These are phyloP conservation scores for Cicer arietinum DNA, from an alignment of 306 rosid species.

Conservation along the genomic window DNA sequence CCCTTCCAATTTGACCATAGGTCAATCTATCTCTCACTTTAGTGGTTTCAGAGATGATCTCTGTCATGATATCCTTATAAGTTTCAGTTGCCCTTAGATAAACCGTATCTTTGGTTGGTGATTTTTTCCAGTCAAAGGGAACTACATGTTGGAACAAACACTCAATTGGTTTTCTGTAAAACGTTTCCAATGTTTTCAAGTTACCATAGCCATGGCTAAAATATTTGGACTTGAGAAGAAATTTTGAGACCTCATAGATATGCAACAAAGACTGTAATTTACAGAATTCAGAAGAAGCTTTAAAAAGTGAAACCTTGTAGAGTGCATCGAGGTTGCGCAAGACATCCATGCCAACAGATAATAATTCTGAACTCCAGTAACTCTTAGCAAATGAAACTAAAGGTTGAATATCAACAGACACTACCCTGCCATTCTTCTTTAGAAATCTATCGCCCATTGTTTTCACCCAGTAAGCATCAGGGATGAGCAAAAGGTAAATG, in stretches of 20 bases:
- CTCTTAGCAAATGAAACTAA: conserved; percentile 51
- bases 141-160: conserved; percentile 31
- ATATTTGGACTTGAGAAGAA: conserved; percentile 52
- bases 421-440: conserved; percentile 50
- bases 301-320: conserved; percentile 37
- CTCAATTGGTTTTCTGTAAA: conserved; percentile 40
- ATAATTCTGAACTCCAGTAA: conserved; percentile 65
- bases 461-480: conserved; percentile 68
- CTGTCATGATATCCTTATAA: conserved; percentile 43
- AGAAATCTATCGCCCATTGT: conserved; percentile 44
- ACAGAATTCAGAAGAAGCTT: conserved; percentile 26
- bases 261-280: conserved; percentile 48
- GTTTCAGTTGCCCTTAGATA: conserved; percentile 50
- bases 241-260: conserved; percentile 57
- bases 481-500: conserved; percentile 52
- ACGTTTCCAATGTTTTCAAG: conserved; percentile 29
- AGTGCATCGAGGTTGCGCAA: conserved; percentile 55
- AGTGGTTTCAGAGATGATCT: conserved; percentile 43
- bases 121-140: conserved; percentile 57
- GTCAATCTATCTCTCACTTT: conserved; percentile 35
- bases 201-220: conserved; percentile 20
- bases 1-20: conserved; percentile 60
- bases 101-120: conserved; percentile 47
- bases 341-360: conserved; percentile 59
- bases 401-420: conserved; percentile 44